These are phyloP conservation scores for Talaromyces sp. DNA, from an alignment of 2,329 filamentous ascomycete species.

Conservation along the genomic window DNA sequence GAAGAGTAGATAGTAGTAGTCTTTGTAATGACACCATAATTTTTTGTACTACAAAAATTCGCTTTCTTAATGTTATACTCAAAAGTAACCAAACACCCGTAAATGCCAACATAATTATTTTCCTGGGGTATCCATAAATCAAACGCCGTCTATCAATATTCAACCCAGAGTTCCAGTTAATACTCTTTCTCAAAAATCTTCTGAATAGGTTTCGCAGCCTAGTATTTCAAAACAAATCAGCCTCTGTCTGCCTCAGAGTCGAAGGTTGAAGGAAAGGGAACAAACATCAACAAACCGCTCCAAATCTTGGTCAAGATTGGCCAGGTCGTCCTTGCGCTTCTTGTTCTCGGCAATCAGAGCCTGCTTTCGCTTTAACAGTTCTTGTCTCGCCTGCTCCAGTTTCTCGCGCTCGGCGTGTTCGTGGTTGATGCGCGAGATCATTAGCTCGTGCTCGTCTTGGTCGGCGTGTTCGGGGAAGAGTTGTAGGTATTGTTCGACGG, in stretches of 20 bases:
- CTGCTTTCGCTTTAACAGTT: conserved; percentile 67
- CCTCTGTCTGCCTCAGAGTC: background rate
- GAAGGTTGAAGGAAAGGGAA: background rate
- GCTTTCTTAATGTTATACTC: background rate
- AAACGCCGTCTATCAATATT: background rate
- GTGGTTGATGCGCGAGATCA: conserved; percentile 85
- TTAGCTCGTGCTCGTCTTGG: conserved; percentile 71
- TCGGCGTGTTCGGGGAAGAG: conserved; percentile 69
- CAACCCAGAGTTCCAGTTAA: conserved; percentile 12
- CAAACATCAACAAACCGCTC: conserved; percentile 85
- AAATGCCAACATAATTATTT: background rate
- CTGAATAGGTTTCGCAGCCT: conserved; percentile 85
- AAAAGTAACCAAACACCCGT: background rate
- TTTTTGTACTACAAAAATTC: background rate
- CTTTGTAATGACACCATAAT: conserved; percentile 1
- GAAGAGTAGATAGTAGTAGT: conserved; percentile 9
- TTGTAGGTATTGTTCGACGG: conserved; percentile 72
- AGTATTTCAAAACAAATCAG: conserved; percentile 5
- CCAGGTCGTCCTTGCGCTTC: conserved; percentile 86
- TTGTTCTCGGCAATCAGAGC: conserved; percentile 72
- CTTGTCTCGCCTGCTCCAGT: conserved; percentile 76
- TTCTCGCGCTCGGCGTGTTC: conserved; percentile 79
- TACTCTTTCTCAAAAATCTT: conserved; percentile 74
- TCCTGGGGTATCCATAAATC: conserved; percentile 1
- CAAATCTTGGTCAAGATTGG: conserved; percentile 82